A percentile compares a stretch with the other conserved stretches of the same genome.
phyloP scores from a whole-genome alignment of 1,284 basidiomycete genomes.

The Mycena sp. region DNA sequence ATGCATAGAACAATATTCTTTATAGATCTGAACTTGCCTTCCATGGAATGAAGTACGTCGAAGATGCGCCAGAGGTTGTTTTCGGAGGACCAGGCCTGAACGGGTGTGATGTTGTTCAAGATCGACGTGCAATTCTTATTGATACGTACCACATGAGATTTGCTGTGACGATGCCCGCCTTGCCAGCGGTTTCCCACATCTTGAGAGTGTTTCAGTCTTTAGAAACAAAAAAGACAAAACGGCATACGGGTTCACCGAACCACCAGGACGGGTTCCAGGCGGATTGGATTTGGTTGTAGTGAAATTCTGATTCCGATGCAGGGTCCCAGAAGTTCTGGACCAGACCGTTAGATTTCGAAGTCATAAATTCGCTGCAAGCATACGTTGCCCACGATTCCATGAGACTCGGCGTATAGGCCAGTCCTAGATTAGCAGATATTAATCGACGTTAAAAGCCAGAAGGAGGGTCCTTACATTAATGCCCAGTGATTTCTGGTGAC shows the following conservation, averaged over 20 bases:
- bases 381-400: slow-evolving; percentile 92
- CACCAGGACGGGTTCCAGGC: slow-evolving; percentile 83
- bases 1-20: background rate
- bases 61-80: slow-evolving; percentile 68
- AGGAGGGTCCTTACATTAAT: slow-evolving; percentile 64
- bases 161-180: slow-evolving; percentile 78
- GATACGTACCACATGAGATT: slow-evolving; percentile 85
- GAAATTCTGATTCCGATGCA: slow-evolving; percentile 64
- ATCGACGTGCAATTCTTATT: slow-evolving; percentile 36
- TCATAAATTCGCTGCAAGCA: slow-evolving; percentile 32
- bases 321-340: slow-evolving; percentile 89
- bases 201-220: slow-evolving; percentile 38
- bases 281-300: slow-evolving; percentile 70
- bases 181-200: slow-evolving; percentile 91
- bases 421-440: slow-evolving; percentile 62
- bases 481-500: slow-evolving; percentile 83
- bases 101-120: background rate
- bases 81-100: slow-evolving; percentile 83
- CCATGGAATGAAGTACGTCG: slow-evolving; percentile 84
- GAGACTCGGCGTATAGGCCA: slow-evolving; percentile 86
- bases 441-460: slow-evolving; percentile 1
- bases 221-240: background rate
- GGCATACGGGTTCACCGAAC: slow-evolving; percentile 85
- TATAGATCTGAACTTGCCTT: slow-evolving; percentile 52
- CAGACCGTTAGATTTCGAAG: background rate